Base-by-base conservation (phyloP, 495 filamentous ascomycete genomes). In the Chlorociboria aeruginascens region DNA sequence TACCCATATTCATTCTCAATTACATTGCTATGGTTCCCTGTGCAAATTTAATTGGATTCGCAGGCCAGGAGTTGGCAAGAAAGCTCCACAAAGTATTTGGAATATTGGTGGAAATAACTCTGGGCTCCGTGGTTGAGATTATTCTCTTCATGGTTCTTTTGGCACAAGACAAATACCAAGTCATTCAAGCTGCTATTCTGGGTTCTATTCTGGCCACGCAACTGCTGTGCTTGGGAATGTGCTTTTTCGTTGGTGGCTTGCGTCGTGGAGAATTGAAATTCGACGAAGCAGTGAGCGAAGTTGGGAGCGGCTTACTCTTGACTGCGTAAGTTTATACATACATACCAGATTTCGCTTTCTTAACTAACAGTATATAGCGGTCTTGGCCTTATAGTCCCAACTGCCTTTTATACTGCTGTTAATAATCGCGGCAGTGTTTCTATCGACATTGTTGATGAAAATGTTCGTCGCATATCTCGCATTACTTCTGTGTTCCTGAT, bases 21-120 rank as follows among this genome's bases (percentile, higher is more conserved):
- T 87, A 86, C 40, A 72, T 86, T 32, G 82, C 81, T 43, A 96
- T 97, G 82, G 74, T 95, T 4, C 89, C 89, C 3, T 80, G 82
- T 30, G 89, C 89, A 39, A 95, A 95, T 54, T 63, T 95, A 42
- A 72, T 95, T 28, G 86, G 86, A 0, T 95, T 95, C 58, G 83
- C 84, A 6, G 84, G 85, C 6, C 79, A 85, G 54, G 84, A 93
- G 60, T 63, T 94, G 50, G 81, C 84, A 1, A 72, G 82, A 51
- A 92, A 92, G 61, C 59, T 93, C 29, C 82, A 82, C 13, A 83
- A 83, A 57, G 84, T 90, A 16, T 52, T 83, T 28, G 87, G 87
- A 47, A 73, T 95, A 13, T 63, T 95, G 41, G 52, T 84, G 8
- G 86, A 94, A 60, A 88, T 79, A 0, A 83, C 82, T 16, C 63